Conservation (phyloP, 2,329 filamentous ascomycete genomes). For the Apiospora aurea region DNA sequence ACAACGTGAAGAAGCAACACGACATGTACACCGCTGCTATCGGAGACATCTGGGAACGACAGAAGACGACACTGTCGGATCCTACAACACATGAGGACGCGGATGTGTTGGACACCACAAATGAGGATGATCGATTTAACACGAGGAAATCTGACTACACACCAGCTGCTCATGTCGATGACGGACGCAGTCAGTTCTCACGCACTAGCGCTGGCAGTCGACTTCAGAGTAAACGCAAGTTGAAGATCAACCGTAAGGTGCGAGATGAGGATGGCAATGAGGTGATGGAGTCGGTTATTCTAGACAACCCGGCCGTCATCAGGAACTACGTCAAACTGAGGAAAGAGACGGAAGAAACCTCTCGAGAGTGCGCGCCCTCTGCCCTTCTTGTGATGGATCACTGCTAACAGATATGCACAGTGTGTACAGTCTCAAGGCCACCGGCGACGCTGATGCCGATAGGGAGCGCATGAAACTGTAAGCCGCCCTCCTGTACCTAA, state of each 20-base stretch:
- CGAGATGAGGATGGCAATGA: conserved; percentile 70
- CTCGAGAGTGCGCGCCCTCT: conserved; percentile 70
- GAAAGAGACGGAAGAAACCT: conserved; percentile 72
- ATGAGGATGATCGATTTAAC: conserved; percentile 74
- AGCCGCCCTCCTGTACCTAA: conserved; percentile 27
- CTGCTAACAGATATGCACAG: conserved; percentile 51
- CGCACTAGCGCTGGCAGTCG: conserved; percentile 74
- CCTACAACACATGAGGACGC: conserved; percentile 70
- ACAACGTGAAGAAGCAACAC: conserved; percentile 96
- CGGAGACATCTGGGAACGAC: conserved; percentile 88
- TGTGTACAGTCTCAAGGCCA: conserved; percentile 57
- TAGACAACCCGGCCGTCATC: conserved; percentile 87
- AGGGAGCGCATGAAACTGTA: conserved; percentile 55
- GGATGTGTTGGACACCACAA: conserved; percentile 63
- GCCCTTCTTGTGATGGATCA: conserved; percentile 29
- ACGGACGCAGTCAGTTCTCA: conserved; percentile 81
- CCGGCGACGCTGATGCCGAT: conserved; percentile 59
- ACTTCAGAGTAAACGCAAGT: conserved; percentile 65
- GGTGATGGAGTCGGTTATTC: conserved; percentile 62
- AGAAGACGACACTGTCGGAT: conserved; percentile 80
- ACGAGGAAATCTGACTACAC: conserved; percentile 74
- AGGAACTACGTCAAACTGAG: conserved; percentile 85
- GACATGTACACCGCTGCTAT: conserved; percentile 92
- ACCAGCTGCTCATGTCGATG: conserved; percentile 73
- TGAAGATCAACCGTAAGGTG: conserved; percentile 76